A percentile compares a stretch with the other conserved stretches of the same genome.
These are phyloP conservation scores for Botrytis deweyae DNA, from an alignment of 2,329 filamentous ascomycete genomes.

Conservation along the genomic window DNA sequence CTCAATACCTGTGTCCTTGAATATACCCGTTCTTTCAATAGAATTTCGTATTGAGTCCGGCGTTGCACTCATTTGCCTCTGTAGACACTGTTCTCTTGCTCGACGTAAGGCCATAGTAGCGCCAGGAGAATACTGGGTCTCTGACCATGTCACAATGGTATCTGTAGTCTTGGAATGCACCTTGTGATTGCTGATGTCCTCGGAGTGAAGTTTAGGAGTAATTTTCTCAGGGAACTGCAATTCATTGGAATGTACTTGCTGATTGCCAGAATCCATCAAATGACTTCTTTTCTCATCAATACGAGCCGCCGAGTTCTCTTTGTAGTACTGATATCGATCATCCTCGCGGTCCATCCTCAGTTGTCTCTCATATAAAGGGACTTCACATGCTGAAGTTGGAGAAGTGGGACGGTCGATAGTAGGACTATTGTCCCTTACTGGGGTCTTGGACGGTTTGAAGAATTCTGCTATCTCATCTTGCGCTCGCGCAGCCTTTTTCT, in stretches of 20 bases:
- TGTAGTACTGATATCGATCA: neutral
- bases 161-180: conserved; percentile 24
- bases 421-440: conserved; percentile 22
- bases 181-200: conserved; percentile 9
- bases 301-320: neutral
- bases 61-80: conserved; percentile 26
- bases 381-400: conserved; percentile 1
- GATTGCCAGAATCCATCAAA: neutral
- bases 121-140: conserved; percentile 30
- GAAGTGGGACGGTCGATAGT: conserved; percentile 19
- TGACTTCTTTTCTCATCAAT: neutral
- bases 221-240: neutral
- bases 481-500: conserved; percentile 25
- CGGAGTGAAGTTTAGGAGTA: neutral
- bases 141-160: conserved; percentile 35
- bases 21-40: conserved; percentile 35
- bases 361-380: conserved; percentile 13
- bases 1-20: conserved; percentile 33
- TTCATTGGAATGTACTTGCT: neutral
- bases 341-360: neutral
- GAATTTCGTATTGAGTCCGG: conserved; percentile 32
- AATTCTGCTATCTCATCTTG: conserved; percentile 37
- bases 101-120: neutral
- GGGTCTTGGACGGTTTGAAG: conserved; percentile 31
- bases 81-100: neutral